Evolutionary conservation across 1,139 yeast species (phyloP), one percentile per base, ranked within the genome.

Genomic region (Pichia sp.): DNA sequence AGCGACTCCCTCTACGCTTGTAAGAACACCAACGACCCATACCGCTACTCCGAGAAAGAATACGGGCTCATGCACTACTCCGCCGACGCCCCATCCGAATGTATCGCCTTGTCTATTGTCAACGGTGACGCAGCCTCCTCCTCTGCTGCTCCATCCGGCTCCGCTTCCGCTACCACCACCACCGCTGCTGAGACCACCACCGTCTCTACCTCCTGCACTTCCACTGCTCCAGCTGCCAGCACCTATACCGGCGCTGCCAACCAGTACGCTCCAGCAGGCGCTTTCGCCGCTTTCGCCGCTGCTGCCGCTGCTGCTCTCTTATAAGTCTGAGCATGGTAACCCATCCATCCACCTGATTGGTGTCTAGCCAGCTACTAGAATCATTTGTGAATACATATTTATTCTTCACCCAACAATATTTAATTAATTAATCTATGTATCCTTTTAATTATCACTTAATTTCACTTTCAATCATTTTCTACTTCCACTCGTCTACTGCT

Each of bases 11-110:
- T 66, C 56, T 64, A 58, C 56, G 69, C 67, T 16, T 63, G 67
- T 54, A 63, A 57, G 60, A 61, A 65, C 54, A 63, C 66, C 44
- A 51, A 52, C 36, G 68, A 65, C 50, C 65, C 67, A 30, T 64
- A 64, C 58, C 20, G 48, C 20, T 64, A 58, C 53, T 64, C 67
- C 10, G 20, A 24, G 2, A 44, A 3, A 5, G 29, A 51, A 20
- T 63, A 58, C 43, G 62, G 63, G 51, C 48, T 67, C 48, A 60
- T 63, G 64, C 64, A 56, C 55, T 62, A 60, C 53, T 55, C 61
- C n/a, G 47, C 48, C 8, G 53, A 53, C 33, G 61, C 60, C 31
- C 67, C 67, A 38, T 52, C 33, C 6, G 58, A 50, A 6, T 64
- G 66, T 56, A 29, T 55, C 24, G 40, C 48, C 1, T 42, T 63